phyloP scores from a whole-genome alignment of 805 yeast species.

The Hyphopichia homilentoma region DNA sequence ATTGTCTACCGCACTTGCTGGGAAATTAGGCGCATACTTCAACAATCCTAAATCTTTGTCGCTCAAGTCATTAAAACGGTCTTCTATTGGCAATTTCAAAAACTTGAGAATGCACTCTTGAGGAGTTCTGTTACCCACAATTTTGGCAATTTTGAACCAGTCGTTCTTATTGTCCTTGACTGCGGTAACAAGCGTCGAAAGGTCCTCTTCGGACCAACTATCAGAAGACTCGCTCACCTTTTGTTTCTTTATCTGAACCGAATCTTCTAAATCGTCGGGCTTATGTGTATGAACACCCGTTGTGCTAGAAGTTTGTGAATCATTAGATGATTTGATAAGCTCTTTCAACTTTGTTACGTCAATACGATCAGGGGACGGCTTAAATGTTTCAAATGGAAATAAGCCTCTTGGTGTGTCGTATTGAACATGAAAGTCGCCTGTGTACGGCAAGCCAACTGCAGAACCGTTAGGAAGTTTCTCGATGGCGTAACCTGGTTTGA shows the following conservation, averaged over 20 bases:
- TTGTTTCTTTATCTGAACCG: constrained; percentile 17
- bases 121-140: constrained; percentile 62
- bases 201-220: constrained; percentile 66
- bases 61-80: constrained; percentile 52
- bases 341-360: constrained; percentile 35
- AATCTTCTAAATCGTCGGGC: neutral
- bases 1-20: constrained; percentile 81
- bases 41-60: constrained; percentile 63
- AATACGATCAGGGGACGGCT: constrained; percentile 53
- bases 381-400: constrained; percentile 85
- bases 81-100: constrained; percentile 78
- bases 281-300: constrained; percentile 1
- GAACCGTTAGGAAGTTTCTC: constrained; percentile 45
- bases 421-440: constrained; percentile 72
- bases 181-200: constrained; percentile 59
- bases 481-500: constrained; percentile 59
- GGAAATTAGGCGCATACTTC: constrained; percentile 78
- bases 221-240: constrained; percentile 14
- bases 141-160: constrained; percentile 74
- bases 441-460: constrained; percentile 57
- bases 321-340: constrained; percentile 5
- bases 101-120: constrained; percentile 81
- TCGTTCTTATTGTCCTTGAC: constrained; percentile 62
- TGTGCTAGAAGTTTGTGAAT: constrained; percentile 2
- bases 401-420: constrained; percentile 90